Conservation (phyloP, 2,329 filamentous ascomycete genomes). For the Penicillium sp. region DNA sequence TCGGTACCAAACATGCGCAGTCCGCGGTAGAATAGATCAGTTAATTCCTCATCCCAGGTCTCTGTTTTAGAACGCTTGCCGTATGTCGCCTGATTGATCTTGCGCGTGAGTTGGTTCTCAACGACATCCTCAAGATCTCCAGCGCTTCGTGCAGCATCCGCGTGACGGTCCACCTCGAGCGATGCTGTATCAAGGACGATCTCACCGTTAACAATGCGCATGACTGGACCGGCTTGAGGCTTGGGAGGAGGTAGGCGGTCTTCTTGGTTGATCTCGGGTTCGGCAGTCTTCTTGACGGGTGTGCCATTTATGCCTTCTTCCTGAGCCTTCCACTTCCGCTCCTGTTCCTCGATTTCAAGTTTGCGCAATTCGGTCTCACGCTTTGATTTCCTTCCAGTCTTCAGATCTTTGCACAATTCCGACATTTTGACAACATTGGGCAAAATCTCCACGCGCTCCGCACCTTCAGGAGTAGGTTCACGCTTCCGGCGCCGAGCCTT, state of each 20-base stretch:
- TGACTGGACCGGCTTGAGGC: slow-evolving; percentile 43
- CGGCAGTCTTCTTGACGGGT: slow-evolving; percentile 27
- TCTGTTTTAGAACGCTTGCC: slow-evolving; percentile 52
- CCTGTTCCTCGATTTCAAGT: slow-evolving; percentile 56
- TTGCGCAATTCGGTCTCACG: slow-evolving; percentile 57
- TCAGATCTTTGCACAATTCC: slow-evolving; percentile 53
- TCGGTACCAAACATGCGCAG: slow-evolving; percentile 64
- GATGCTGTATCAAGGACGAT: slow-evolving; percentile 55
- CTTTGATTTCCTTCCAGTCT: slow-evolving; percentile 56
- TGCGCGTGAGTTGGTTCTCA: slow-evolving; percentile 47
- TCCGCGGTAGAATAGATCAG: slow-evolving; percentile 61
- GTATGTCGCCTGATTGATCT: slow-evolving; percentile 47
- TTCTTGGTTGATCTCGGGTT: slow-evolving; percentile 20
- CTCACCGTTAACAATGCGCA: slow-evolving; percentile 57
- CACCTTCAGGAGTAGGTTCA: slow-evolving; percentile 47
- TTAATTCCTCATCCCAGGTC: slow-evolving; percentile 58
- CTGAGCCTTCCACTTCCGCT: slow-evolving; percentile 40
- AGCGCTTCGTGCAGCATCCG: slow-evolving; percentile 49
- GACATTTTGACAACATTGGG: slow-evolving; percentile 57
- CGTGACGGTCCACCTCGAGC: slow-evolving; percentile 56
- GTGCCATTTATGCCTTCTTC: slow-evolving; percentile 29
- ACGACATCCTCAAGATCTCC: slow-evolving; percentile 47
- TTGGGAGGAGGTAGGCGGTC: slow-evolving; percentile 24
- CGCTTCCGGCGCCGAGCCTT: slow-evolving; percentile 36
- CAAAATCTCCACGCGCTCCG: slow-evolving; percentile 52